A percentile compares a stretch with the other conserved stretches of the same genome.
phyloP scores from a whole-genome alignment of 345 rosid species.

The Erucastrum elatum region DNA sequence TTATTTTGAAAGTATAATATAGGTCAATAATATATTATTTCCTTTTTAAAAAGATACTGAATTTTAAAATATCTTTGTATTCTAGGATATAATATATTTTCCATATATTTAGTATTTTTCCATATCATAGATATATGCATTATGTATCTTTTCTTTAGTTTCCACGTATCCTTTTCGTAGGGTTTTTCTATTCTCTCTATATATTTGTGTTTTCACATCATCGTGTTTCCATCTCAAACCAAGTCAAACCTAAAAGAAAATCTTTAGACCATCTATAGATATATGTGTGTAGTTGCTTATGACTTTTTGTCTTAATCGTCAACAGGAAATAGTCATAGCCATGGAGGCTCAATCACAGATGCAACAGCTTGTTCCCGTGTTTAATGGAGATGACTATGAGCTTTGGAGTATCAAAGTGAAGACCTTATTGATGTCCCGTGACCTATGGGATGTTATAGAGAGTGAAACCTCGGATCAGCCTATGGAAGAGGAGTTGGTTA shows the following conservation, averaged over 20 bases:
- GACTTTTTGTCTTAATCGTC: neutral
- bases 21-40: too few relatives aligned
- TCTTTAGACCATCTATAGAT: neutral
- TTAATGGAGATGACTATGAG: constrained; percentile 6
- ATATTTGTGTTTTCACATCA: neutral
- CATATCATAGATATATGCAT: neutral
- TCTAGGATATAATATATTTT: too few relatives aligned
- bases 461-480: neutral
- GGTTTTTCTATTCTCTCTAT: neutral
- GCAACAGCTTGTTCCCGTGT: neutral
- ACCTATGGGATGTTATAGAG: constrained; percentile 22
- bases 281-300: neutral
- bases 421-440: constrained; percentile 4
- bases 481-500: neutral
- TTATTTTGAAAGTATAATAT: too few relatives aligned
- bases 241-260: constrained; percentile 1
- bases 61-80: too few relatives aligned
- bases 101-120: neutral
- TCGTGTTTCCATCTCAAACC: neutral
- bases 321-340: neutral
- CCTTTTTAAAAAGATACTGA: too few relatives aligned
- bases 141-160: neutral
- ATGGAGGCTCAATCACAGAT: neutral
- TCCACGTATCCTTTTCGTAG: neutral
- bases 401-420: constrained; percentile 15